phyloP scores from a whole-genome alignment of 805 yeast genomes.

The Zygotorulaspora sp. region DNA sequence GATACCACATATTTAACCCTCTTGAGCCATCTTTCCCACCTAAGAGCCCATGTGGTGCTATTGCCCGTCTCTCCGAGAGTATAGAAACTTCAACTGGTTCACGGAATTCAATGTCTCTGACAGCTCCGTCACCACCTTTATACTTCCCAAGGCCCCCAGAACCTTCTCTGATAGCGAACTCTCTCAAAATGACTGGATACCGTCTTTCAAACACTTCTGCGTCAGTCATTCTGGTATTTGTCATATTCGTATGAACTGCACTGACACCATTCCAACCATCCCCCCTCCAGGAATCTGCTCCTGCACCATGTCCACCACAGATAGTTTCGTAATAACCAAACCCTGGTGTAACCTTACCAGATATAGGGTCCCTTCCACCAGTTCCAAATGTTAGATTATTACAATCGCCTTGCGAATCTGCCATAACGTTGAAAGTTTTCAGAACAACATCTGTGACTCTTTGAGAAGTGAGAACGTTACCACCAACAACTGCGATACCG shows the following conservation, averaged over 20 bases:
- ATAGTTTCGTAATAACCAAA: conserved; percentile 93
- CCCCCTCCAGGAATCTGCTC: conserved; percentile 46
- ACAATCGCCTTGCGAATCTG: conserved; percentile 95
- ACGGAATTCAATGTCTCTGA: conserved; percentile 79
- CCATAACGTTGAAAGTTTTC: conserved; percentile 82
- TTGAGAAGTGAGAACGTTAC: conserved; percentile 93
- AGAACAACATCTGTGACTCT: conserved; percentile 85
- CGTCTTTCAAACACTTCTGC: conserved; percentile 84
- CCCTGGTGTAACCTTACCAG: conserved; percentile 46
- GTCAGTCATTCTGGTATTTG: conserved; percentile 90
- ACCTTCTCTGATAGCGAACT: conserved; percentile 61
- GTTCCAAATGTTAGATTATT: conserved; percentile 91
- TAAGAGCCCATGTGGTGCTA: conserved; percentile 78
- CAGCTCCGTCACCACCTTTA: conserved; percentile 81
- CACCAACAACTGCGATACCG: conserved; percentile 92
- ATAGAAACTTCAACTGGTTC: conserved; percentile 71
- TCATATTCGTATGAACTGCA: conserved; percentile 93
- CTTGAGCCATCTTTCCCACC: conserved; percentile 77
- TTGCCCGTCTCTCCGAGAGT: conserved; percentile 77
- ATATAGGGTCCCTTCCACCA: conserved; percentile 52
- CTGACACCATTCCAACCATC: conserved; percentile 79
- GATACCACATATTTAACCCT: conserved; percentile 61
- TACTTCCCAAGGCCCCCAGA: conserved; percentile 79
- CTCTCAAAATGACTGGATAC: conserved; percentile 74
- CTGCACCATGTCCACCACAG: conserved; percentile 94